These are phyloP conservation scores for Solanum medicagineum DNA, from an alignment of 257 asterid species.

Conservation along the genomic window DNA sequence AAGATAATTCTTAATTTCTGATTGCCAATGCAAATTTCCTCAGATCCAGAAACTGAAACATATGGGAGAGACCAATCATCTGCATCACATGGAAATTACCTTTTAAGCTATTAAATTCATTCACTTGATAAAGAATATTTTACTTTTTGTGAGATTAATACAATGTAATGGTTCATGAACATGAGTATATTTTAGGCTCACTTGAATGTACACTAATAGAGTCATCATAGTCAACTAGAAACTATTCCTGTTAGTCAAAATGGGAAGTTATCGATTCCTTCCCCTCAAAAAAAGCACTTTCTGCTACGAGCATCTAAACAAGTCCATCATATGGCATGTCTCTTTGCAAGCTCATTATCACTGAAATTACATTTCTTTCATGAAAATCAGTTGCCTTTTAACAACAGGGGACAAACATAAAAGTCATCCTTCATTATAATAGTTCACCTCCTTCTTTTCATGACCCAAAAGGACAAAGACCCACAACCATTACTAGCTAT, in stretches of 20 bases:
- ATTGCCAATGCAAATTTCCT: conserved; percentile 79
- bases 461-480: not conserved
- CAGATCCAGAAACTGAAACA: conserved; percentile 60
- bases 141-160: not conserved
- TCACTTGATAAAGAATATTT: not conserved
- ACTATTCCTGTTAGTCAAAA: not conserved
- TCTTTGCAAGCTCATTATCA: not conserved
- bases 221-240: not conserved
- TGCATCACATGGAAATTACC: conserved; percentile 18
- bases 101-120: conserved; percentile 1
- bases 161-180: not conserved
- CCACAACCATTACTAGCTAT: not conserved
- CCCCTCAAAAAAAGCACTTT: not conserved
- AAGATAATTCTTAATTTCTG: conserved; percentile 57
- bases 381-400: not conserved
- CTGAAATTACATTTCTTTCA: not conserved
- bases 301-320: not conserved
- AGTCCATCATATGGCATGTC: not conserved
- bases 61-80: conserved; percentile 77
- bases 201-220: not conserved
- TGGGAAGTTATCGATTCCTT: not conserved
- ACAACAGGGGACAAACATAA: not conserved
- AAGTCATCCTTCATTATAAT: not conserved
- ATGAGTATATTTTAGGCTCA: not conserved
- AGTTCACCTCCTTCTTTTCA: not conserved